Percentiles rank a stretch among this genome's conserved stretches.
These are phyloP conservation scores for Penicillium tannophilum DNA, from an alignment of 495 filamentous ascomycete genomes.

Conservation along the genomic window DNA sequence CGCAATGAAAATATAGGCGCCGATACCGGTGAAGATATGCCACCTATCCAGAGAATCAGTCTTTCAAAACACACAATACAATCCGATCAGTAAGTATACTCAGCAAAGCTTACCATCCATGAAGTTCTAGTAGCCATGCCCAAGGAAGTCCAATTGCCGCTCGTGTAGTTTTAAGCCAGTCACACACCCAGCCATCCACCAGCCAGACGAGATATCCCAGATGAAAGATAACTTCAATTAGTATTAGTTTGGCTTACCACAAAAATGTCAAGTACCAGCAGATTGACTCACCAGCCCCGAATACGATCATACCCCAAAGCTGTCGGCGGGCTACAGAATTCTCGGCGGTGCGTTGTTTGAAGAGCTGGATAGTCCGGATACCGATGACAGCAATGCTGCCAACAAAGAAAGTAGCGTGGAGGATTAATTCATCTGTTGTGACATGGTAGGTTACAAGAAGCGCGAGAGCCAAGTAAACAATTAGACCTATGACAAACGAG, in stretches of 20 bases:
- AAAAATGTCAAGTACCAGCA: constrained; percentile 6
- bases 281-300: constrained; percentile 22
- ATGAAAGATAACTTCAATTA: constrained; percentile 26
- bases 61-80: constrained; percentile 3
- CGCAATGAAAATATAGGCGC: constrained; percentile 30
- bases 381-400: constrained; percentile 25
- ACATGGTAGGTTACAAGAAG: constrained; percentile 48
- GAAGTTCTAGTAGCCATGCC: constrained; percentile 56
- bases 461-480: constrained; percentile 30
- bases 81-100: background rate
- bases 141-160: constrained; percentile 39
- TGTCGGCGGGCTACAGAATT: constrained; percentile 13
- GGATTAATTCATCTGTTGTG: constrained; percentile 40
- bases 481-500: constrained; percentile 31
- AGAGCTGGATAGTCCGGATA: constrained; percentile 34
- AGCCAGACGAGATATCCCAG: constrained; percentile 28
- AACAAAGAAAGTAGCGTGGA: constrained; percentile 23
- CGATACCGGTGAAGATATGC: constrained; percentile 57
- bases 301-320: constrained; percentile 19
- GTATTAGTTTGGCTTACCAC: constrained; percentile 6
- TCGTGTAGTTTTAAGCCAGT: constrained; percentile 15
- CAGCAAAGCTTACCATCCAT: constrained; percentile 52
- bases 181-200: constrained; percentile 30
- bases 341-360: constrained; percentile 19
- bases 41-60: constrained; percentile 34